Base-by-base conservation (phyloP, 2,329 filamentous ascomycete genomes). In the Exophiala bonariae region DNA sequence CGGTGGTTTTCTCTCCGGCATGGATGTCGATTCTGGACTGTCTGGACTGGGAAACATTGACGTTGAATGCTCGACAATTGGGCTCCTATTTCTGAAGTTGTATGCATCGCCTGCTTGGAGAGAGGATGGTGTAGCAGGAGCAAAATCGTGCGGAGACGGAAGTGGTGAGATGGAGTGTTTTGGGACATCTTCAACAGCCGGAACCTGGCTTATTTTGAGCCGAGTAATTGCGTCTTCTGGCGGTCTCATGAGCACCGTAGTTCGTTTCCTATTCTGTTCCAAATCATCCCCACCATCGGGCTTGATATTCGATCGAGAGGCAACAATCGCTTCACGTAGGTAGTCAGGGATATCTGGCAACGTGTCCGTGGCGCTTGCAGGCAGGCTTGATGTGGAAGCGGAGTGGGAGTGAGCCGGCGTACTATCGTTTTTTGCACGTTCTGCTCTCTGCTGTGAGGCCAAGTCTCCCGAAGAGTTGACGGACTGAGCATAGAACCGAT, bases 401-500 rank as follows among this genome's bases (percentile, higher is more conserved):
- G 23, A 6, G 11, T 11, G 23, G 23, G 23, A 6, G 23, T 26
- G 23, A 6, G 6, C 23, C 6, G 6, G 23, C 11, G 23, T 26
- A 26, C 23, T 26, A 11, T 6, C 11, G 23, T 6, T 26, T 11
- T 26, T 26, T 26, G 23, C 6, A 11, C 6, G 23, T n/a, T 26
- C 23, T 26, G 23, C 6, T 6, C 23, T 6, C 11, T 26, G 23
- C 35, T 48, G 46, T n/a, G 51, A 49, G 3, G 46, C 54, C 22
- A 55, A 14, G 36, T 57, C 54, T 11, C 52, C 52, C 14, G 51
- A 54, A 8, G 51, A 54, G 40, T 55, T 55, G 38, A 45, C 38
- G 5, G 54, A 57, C 11, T 31, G 51, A 22, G 44, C 41, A 22
- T 50, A 57, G 18, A 53, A 47, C 7, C 41, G 43, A 39, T 38